These are phyloP conservation scores for Inga leiocalycina DNA, from an alignment of 306 rosid species.

Conservation along the genomic window DNA sequence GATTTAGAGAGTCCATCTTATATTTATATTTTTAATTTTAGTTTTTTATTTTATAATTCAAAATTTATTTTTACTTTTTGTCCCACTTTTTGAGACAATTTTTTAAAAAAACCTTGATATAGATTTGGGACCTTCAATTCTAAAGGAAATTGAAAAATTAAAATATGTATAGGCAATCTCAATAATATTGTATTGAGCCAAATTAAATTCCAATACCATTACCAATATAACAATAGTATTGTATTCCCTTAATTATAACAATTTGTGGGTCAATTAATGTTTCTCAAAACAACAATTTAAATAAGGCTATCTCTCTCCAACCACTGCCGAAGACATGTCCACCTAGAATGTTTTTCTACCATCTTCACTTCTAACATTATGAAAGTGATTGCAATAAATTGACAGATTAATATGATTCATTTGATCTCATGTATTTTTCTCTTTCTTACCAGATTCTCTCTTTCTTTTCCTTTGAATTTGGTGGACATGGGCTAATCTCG, in stretches of 20 bases:
- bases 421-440: background rate
- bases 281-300: conserved; percentile 42
- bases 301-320: conserved; percentile 34
- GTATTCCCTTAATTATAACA: background rate
- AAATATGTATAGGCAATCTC: background rate
- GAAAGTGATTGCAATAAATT: conserved; percentile 6
- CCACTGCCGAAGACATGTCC: conserved; percentile 41
- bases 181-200: too few species aligned
- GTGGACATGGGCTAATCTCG: too few species aligned
- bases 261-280: conserved; percentile 27
- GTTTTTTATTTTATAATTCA: background rate
- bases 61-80: background rate
- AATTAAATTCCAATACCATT: background rate
- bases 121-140: background rate
- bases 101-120: background rate
- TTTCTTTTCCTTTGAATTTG: too few species aligned
- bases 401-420: background rate
- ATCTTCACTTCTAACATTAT: conserved; percentile 3
- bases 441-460: background rate
- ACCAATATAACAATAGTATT: background rate
- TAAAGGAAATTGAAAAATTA: background rate
- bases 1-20: background rate
- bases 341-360: conserved; percentile 13
- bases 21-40: background rate
- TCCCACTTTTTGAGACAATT: background rate